phyloP scores from a whole-genome alignment of 2,329 filamentous ascomycete genomes.

The Zopfia rhizophila region DNA sequence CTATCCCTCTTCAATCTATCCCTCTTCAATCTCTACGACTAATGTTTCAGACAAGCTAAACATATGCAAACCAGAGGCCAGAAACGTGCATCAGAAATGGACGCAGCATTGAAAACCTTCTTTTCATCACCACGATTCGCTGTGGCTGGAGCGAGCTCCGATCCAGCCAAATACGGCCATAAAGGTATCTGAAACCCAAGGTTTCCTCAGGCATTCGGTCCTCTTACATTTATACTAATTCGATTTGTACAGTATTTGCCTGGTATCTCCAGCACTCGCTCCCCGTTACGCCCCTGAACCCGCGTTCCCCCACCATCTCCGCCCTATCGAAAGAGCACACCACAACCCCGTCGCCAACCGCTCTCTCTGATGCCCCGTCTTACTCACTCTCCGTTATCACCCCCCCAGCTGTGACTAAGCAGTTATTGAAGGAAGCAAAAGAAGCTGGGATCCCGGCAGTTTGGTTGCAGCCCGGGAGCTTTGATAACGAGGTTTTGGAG shows the following conservation, averaged over 20 bases:
- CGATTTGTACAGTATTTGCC: constrained; percentile 72
- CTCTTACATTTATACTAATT: constrained; percentile 6
- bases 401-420: constrained; percentile 78
- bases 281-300: constrained; percentile 86
- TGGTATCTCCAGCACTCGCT: constrained; percentile 87
- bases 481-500: constrained; percentile 77
- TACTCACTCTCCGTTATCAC: constrained; percentile 87
- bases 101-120: constrained; percentile 78
- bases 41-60: too few relatives aligned
- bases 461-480: constrained; percentile 92
- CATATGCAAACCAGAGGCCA: too few relatives aligned
- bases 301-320: constrained; percentile 71
- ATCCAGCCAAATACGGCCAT: constrained; percentile 86
- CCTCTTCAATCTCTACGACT: too few relatives aligned
- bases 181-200: constrained; percentile 68
- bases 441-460: constrained; percentile 77
- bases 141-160: constrained; percentile 88
- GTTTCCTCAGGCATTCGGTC: constrained; percentile 1
- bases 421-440: constrained; percentile 81
- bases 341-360: constrained; percentile 72
- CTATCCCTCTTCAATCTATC: too few relatives aligned
- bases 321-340: constrained; percentile 68
- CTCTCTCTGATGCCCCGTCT: constrained; percentile 69
- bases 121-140: constrained; percentile 84
- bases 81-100: too few relatives aligned